Conservation (phyloP, 148 eudicot genomes). For the Rhododendron kiyosumense region DNA sequence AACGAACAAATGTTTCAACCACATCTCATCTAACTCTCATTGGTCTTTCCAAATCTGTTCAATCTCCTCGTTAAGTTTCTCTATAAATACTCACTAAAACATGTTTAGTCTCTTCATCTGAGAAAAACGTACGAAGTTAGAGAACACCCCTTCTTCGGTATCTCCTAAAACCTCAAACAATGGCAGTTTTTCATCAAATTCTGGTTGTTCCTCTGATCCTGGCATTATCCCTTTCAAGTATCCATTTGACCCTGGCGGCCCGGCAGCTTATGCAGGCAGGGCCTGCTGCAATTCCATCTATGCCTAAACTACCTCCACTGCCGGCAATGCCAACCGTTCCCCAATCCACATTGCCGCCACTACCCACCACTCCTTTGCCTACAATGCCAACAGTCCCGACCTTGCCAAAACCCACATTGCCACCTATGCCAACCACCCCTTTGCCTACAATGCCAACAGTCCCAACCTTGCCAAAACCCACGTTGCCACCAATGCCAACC, state of each 20-base stretch:
- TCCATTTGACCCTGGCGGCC: background rate
- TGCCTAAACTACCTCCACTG: conserved; percentile 15
- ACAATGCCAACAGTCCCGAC: background rate
- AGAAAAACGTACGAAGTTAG: background rate
- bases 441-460: background rate
- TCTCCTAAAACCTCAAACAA: background rate
- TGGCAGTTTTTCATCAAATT: background rate
- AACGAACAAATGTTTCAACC: conserved; percentile 1
- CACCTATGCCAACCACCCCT: background rate
- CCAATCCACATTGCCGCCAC: conserved; percentile 6
- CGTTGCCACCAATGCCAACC: background rate
- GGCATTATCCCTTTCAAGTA: conserved; percentile 1
- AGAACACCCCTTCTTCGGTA: background rate
- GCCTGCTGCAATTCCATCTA: conserved; percentile 5
- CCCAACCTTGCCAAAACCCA: conserved; percentile 7
- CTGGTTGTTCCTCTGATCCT: background rate
- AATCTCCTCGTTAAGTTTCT: no score
- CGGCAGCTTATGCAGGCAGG: conserved; percentile 9
- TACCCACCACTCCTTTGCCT: background rate
- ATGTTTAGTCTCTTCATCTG: background rate
- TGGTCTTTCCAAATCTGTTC: background rate
- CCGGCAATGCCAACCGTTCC: conserved; percentile 15
- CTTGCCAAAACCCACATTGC: conserved; percentile 12
- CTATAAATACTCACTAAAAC: background rate
- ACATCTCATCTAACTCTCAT: conserved; percentile 3